A percentile compares a stretch with the other conserved stretches of the same genome.
Evolutionary conservation across 805 yeast genomes (phyloP).

Genomic region (Teunomyces funiuensis): DNA sequence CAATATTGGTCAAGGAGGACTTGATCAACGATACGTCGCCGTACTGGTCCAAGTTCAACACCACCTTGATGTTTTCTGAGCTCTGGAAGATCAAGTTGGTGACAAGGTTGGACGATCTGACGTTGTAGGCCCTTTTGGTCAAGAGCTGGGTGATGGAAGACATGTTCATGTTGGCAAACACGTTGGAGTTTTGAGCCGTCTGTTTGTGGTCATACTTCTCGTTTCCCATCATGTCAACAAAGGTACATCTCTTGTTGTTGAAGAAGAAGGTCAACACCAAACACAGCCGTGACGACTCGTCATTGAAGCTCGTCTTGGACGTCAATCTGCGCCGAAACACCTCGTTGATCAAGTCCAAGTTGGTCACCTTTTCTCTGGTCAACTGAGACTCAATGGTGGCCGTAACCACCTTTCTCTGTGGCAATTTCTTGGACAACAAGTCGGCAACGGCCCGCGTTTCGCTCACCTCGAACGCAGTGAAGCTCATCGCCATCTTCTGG

Average conservation of each 20-base stretch:
- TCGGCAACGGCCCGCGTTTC: slow-evolving; percentile 27
- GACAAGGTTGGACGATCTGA: slow-evolving; percentile 25
- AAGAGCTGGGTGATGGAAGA: slow-evolving; percentile 29
- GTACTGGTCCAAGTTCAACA: slow-evolving; percentile 27
- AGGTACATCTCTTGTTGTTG: slow-evolving; percentile 18
- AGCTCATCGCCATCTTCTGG: slow-evolving; percentile 4
- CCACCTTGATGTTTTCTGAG: slow-evolving; percentile 16
- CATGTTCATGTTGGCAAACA: slow-evolving; percentile 27
- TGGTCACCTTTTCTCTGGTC: slow-evolving; percentile 11
- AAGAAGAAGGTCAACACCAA: slow-evolving; percentile 24
- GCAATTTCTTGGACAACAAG: slow-evolving; percentile 19
- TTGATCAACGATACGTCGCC: slow-evolving; percentile 25
- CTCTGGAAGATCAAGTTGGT: slow-evolving; percentile 26
- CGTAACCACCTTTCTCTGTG: slow-evolving; percentile 9
- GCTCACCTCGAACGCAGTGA: slow-evolving; percentile 31
- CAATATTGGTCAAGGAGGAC: slow-evolving; percentile 27
- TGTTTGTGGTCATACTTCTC: slow-evolving; percentile 21
- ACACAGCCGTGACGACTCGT: slow-evolving; percentile 25
- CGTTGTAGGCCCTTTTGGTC: slow-evolving; percentile 12
- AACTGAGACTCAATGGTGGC: slow-evolving; percentile 15
- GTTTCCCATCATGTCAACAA: slow-evolving; percentile 31
- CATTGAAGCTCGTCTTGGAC: slow-evolving; percentile 17
- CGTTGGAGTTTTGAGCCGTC: slow-evolving; percentile 14
- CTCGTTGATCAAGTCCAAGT: slow-evolving; percentile 8
- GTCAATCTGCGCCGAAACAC: slow-evolving; percentile 22